These are phyloP conservation scores for Inonotus hispidus DNA, from an alignment of 1,284 basidiomycete genomes.

Conservation along the genomic window DNA sequence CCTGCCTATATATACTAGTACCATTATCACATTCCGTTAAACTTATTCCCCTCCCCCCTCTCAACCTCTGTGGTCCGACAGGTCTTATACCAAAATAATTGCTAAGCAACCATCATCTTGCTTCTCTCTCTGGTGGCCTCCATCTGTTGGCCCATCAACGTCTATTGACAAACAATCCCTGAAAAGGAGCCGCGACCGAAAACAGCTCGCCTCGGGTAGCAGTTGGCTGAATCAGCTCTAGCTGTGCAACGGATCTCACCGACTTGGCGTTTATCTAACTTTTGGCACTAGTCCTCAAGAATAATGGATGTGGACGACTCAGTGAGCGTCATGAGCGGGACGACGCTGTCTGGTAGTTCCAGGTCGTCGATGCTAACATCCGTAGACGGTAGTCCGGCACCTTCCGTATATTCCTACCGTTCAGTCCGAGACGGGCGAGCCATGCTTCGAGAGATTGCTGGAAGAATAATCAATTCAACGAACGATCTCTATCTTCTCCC, in stretches of 20 bases:
- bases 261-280: neutral
- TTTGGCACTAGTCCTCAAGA: neutral
- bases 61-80: neutral
- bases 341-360: slow-evolving; percentile 4
- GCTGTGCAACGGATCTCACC: neutral
- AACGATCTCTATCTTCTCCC: slow-evolving; percentile 20
- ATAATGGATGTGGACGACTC: slow-evolving; percentile 12
- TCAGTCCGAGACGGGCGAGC: slow-evolving; percentile 17
- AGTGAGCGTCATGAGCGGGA: slow-evolving; percentile 3
- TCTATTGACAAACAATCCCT: too few species aligned
- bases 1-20: neutral
- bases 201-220: too few species aligned
- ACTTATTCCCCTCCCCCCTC: neutral
- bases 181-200: too few species aligned
- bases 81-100: too few species aligned
- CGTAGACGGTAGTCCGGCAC: slow-evolving; percentile 17
- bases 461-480: slow-evolving; percentile 18
- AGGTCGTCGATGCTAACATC: slow-evolving; percentile 12
- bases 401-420: slow-evolving; percentile 19
- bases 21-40: neutral
- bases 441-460: slow-evolving; percentile 17
- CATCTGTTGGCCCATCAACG: too few species aligned
- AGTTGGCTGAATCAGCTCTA: neutral
- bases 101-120: too few species aligned
- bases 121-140: too few species aligned